These are phyloP conservation scores for Termitomyces sp. DNA, from an alignment of 768 basidiomycete species.

Conservation along the genomic window DNA sequence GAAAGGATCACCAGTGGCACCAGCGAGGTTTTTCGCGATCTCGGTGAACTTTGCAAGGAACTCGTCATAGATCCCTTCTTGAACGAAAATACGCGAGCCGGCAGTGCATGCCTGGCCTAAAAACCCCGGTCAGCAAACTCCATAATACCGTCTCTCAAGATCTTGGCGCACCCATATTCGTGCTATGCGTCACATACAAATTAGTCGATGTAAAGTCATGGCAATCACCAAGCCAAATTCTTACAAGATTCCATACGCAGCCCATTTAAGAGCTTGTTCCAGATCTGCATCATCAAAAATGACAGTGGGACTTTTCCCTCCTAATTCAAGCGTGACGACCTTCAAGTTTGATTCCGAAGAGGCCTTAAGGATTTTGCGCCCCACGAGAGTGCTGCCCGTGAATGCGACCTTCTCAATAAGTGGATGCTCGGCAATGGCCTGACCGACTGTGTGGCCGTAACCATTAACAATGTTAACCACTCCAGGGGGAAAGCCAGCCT, in stretches of 20 bases:
- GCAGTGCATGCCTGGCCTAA: conserved; percentile 71
- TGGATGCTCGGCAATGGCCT: conserved; percentile 56
- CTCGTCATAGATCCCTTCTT: conserved; percentile 71
- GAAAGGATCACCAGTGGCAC: conserved; percentile 60
- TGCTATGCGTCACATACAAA: conserved; percentile 4
- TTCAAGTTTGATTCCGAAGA: conserved; percentile 82
- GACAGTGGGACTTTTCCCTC: conserved; percentile 69
- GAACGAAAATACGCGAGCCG: conserved; percentile 81
- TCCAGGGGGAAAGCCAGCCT: conserved; percentile 69
- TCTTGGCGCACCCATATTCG: conserved; percentile 31
- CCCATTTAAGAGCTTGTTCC: conserved; percentile 70
- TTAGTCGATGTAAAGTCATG: neutral
- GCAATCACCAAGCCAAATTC: conserved; percentile 17
- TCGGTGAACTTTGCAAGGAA: conserved; percentile 59
- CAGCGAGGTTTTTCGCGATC: conserved; percentile 41
- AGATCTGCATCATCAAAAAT: conserved; percentile 72
- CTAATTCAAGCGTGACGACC: conserved; percentile 76
- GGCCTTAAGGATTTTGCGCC: conserved; percentile 75
- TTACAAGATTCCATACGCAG: conserved; percentile 68
- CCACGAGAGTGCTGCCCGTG: conserved; percentile 79
- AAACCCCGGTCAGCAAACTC: neutral
- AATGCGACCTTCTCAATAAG: conserved; percentile 72
- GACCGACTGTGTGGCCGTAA: conserved; percentile 54
- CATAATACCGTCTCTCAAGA: neutral
- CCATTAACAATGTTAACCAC: conserved; percentile 67